Conservation (phyloP, 1,284 basidiomycete genomes). For the Meira nashicola region DNA sequence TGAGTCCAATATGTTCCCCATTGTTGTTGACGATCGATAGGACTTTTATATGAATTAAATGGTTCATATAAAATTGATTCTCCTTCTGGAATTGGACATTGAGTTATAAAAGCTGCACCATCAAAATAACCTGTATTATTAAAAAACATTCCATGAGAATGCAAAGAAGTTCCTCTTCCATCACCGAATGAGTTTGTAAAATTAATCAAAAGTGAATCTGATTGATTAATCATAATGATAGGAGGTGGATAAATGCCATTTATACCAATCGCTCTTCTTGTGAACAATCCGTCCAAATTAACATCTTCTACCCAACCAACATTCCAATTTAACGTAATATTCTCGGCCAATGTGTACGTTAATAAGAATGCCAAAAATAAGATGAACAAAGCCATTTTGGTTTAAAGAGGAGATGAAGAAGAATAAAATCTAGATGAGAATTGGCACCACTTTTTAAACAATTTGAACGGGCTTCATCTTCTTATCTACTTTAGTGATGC, state of each 20-base stretch:
- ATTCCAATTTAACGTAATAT: constrained; percentile 61
- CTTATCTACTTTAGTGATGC: no score
- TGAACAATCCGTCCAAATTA: constrained; percentile 42
- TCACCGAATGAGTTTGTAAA: constrained; percentile 23
- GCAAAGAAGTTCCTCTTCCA: constrained; percentile 19
- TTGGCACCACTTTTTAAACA: no score
- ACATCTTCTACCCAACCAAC: constrained; percentile 57
- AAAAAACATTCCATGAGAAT: constrained; percentile 78
- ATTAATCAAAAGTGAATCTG: constrained; percentile 20
- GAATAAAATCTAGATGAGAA: no score
- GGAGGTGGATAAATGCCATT: constrained; percentile 21
- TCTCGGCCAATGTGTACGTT: constrained; percentile 22
- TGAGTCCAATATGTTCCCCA: constrained; percentile 77
- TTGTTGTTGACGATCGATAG: constrained; percentile 32
- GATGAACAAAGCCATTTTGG: no score
- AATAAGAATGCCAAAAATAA: no score
- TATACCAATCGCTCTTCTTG: constrained; percentile 16
- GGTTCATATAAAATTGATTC: constrained; percentile 71
- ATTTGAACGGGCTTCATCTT: no score
- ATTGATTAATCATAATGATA: constrained; percentile 24
- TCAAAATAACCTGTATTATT: constrained; percentile 64
- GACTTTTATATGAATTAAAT: constrained; percentile 66
- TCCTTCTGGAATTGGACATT: constrained; percentile 81
- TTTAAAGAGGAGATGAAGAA: no score
- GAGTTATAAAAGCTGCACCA: constrained; percentile 73